Evolutionary conservation across 108 stramenopile species (phyloP).

Genomic region (Nitzschia sp.): DNA sequence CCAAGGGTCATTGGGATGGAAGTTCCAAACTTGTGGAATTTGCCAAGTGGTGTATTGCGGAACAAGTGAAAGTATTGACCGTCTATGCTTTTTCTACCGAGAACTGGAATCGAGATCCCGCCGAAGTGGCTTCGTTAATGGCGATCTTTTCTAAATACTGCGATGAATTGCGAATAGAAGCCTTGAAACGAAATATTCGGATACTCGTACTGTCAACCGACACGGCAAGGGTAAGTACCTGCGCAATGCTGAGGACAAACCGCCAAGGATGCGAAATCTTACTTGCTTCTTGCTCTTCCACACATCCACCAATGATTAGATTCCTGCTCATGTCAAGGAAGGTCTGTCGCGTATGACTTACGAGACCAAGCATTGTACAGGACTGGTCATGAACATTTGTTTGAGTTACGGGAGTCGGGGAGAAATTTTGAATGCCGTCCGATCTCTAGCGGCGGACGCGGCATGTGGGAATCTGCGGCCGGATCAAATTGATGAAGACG

Average conservation of each 20-base stretch:
- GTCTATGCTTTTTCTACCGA: constrained; percentile 99
- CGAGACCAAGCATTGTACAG: constrained; percentile 54
- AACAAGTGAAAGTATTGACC: constrained; percentile 78
- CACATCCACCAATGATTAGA: constrained; percentile 20
- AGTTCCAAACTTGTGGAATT: constrained; percentile 87
- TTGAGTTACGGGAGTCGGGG: constrained; percentile 91
- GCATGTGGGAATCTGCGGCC: constrained; percentile 44
- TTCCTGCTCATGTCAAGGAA: constrained; percentile 55
- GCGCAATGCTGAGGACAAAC: not conserved
- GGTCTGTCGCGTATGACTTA: constrained; percentile 58
- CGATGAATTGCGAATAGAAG: constrained; percentile 85
- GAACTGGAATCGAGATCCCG: constrained; percentile 91
- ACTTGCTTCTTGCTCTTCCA: too few relatives aligned
- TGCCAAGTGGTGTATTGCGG: constrained; percentile 92
- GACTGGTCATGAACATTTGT: constrained; percentile 89
- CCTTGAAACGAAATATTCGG: constrained; percentile 72
- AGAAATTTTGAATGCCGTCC: constrained; percentile 88
- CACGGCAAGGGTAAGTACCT: constrained; percentile 36
- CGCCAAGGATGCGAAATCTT: not conserved
- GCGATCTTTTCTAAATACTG: constrained; percentile 83
- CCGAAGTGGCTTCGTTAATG: constrained; percentile 74
- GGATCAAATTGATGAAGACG: constrained; percentile 55
- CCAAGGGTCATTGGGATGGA: constrained; percentile 92
- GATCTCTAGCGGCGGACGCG: constrained; percentile 54
- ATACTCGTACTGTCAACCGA: constrained; percentile 85